These are phyloP conservation scores for Bertia moriformis DNA, from an alignment of 2,329 filamentous ascomycete species.

Conservation along the genomic window DNA sequence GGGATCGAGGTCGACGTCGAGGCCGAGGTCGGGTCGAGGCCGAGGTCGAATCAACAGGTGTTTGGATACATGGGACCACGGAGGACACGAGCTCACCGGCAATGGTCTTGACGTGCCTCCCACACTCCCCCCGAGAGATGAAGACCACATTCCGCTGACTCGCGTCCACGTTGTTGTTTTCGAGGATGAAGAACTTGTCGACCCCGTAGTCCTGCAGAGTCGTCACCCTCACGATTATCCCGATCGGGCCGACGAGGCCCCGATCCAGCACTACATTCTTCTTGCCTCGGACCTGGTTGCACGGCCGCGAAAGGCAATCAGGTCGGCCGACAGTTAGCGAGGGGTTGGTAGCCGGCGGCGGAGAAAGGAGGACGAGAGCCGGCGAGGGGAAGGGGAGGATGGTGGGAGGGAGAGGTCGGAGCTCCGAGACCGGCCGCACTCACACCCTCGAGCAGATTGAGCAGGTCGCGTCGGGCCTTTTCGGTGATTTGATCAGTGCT, in stretches of 20 bases:
- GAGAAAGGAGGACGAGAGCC: too few relatives aligned
- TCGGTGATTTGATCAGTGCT: constrained; percentile 63
- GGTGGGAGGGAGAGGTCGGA: too few relatives aligned
- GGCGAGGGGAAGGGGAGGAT: too few relatives aligned
- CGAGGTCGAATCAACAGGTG: constrained; percentile 12
- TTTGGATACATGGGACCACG: constrained; percentile 7
- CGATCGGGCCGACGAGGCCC: constrained; percentile 75
- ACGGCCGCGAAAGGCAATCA: too few relatives aligned
- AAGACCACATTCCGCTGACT: constrained; percentile 93
- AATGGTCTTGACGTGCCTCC: constrained; percentile 68
- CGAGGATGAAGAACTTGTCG: constrained; percentile 91
- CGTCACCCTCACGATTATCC: constrained; percentile 86
- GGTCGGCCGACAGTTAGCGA: too few relatives aligned
- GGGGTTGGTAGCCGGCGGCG: too few relatives aligned
- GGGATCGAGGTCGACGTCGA: too few relatives aligned
- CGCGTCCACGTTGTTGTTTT: constrained; percentile 88
- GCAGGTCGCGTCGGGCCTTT: constrained; percentile 74
- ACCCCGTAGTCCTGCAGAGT: constrained; percentile 94
- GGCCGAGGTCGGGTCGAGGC: too few relatives aligned
- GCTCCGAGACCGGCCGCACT: too few relatives aligned
- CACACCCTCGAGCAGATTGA: constrained; percentile 88
- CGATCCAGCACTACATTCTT: constrained; percentile 94
- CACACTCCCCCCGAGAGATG: constrained; percentile 78
- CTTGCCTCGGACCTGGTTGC: constrained; percentile 80
- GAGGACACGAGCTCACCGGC: too few relatives aligned